Evolutionary conservation across 495 filamentous ascomycete species (phyloP), one percentile per base, ranked within the genome.

Genomic region (Talaromyces adpressus): DNA sequence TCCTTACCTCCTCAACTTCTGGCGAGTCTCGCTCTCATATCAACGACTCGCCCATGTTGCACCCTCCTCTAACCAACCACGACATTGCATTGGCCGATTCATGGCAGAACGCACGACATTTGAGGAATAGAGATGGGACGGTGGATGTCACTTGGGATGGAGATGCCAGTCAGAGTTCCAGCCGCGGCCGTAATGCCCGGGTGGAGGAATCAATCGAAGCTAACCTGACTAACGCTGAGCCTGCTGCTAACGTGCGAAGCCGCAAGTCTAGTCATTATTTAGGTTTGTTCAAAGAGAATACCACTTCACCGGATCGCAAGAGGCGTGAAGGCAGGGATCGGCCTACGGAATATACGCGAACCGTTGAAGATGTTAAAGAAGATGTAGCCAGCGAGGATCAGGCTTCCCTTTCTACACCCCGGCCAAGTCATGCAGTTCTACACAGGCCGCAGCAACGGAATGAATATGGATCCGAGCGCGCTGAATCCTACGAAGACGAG

Each of bases 201-300:
- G 89, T 96, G 14, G 92, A 96, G 64, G 90, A 89, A 72, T 89
- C 89, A 20, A 93, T 97, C 67, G 86, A 91, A 64, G 92, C 92
- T 49, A 91, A 87, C 41, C 71, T 96, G 58, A 79, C 89, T 4
- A 88, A 90, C 36, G 79, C 83, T 41, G 93, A 97, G 69, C 87
- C 83, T 29, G 67, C 75, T n/a, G 73, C 76, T n/a, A 89, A 91
- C 71, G 85, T 85, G 58, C 87, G 94, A 65, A 97, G 92, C 74
- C 87, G 94, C 63, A 98, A 98, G 77, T 88, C 93, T 53, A 96
- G 91, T 71, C 93, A 98, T 72, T 91, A 90, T 69, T 74, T 98
- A 53, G 86, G 94, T 3, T 82, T 97, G 59, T 98, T 98, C 81
- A 94, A 91, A 72, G 91, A 97, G 69, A 94, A 92, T 63, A 88